Evolutionary conservation across 805 yeast species (phyloP).

Genomic region (Helenozyma baotianmanensis): DNA sequence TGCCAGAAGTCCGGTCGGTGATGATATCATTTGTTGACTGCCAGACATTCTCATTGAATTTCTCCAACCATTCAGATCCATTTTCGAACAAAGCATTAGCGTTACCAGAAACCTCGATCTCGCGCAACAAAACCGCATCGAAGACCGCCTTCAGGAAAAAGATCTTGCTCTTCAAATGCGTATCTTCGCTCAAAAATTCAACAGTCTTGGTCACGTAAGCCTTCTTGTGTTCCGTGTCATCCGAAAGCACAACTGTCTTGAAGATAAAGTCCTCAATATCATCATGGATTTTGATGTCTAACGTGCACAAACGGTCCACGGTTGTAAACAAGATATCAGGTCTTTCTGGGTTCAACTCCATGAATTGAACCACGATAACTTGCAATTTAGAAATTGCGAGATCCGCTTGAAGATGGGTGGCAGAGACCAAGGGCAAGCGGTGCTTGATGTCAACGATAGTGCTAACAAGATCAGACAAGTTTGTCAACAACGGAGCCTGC

Average conservation of each 20-base stretch:
- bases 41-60: conserved; percentile 71
- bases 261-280: conserved; percentile 56
- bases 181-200: conserved; percentile 42
- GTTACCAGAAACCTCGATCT: conserved; percentile 47
- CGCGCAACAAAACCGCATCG: conserved; percentile 61
- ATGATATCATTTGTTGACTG: conserved; percentile 50
- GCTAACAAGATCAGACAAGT: conserved; percentile 39
- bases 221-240: conserved; percentile 44
- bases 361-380: conserved; percentile 24
- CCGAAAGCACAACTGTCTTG: conserved; percentile 47
- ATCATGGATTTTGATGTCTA: conserved; percentile 43
- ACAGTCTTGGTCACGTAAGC: conserved; percentile 50
- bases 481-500: conserved; percentile 44
- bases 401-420: conserved; percentile 64
- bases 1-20: conserved; percentile 55
- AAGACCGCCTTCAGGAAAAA: conserved; percentile 55
- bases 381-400: conserved; percentile 68
- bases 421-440: conserved; percentile 42
- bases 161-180: conserved; percentile 49
- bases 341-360: conserved; percentile 22
- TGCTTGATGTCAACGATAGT: conserved; percentile 39
- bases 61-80: conserved; percentile 57
- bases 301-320: conserved; percentile 36
- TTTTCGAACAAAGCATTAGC: conserved; percentile 42
- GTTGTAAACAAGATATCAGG: conserved; percentile 26